Base-by-base conservation (phyloP, 2,329 filamentous ascomycete genomes). In the Trichoderma atroviride region DNA sequence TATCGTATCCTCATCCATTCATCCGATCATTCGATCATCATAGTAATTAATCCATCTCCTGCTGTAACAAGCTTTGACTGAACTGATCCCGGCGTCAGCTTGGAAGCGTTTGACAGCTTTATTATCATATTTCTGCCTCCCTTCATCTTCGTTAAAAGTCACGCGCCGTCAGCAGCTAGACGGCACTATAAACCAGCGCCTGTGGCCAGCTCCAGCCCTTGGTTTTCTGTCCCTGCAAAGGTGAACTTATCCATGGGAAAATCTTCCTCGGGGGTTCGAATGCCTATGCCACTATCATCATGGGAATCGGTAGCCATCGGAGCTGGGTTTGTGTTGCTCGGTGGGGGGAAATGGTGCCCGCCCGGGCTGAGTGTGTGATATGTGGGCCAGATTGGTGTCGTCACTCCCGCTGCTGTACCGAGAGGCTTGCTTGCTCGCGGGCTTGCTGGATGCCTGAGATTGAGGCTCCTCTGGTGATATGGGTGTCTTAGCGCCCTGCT, bases 271-370 rank as follows among this genome's bases (percentile, higher is more conserved):
- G 88, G 88, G 5, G 88, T 90, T 62, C 88, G 82, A 74, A 93
- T 90, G 35, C 90, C 90, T 70, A 93, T 93, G 1, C 90, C 91
- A 74, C 91, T 93, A 73, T 93, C 91, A 73, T 93, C 91, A 71
- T 90, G 87, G 3, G 76, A 80, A 69, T 85, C 84, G 69, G 82
- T 75, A 27, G 69, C 73, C 71, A 76, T 70, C 1, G 75, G 65
- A 71, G 82, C 81, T 75, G 87, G 37, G 74, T 80, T 82, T 72
- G 82, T 79, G 55, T 73, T 84, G 71, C 74, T 79, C 27, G 78
- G 76, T 4, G 83, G 79, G 2, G 2, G 81, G 85, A 68, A 88
- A 87, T 1, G 85, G 84, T 0, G 86, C 85, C 77, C 68, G 84
- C 24, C 79, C 80, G 1, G 78, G 84, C 70, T 87, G 85, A 22